phyloP scores from a whole-genome alignment of 2,329 filamentous ascomycete species.

The Fusarium mundagurra region DNA sequence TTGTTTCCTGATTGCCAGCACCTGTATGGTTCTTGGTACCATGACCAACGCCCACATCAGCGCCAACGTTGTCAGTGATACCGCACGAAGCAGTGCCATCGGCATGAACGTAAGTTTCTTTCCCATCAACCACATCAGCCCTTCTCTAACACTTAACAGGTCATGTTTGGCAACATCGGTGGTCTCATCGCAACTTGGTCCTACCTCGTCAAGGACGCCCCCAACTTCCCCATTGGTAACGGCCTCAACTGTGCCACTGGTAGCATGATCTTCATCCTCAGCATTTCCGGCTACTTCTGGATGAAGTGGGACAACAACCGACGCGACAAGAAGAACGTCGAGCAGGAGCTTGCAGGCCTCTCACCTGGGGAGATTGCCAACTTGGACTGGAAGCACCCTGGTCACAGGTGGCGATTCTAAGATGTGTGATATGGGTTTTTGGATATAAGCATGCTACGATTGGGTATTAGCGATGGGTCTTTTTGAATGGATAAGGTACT shows the following conservation, averaged over 20 bases:
- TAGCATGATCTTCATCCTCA: slow-evolving; percentile 63
- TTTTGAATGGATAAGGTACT: neutral
- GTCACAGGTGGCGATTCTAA: slow-evolving; percentile 65
- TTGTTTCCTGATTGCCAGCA: slow-evolving; percentile 69
- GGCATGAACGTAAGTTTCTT: slow-evolving; percentile 49
- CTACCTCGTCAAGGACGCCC: slow-evolving; percentile 70
- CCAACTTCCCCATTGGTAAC: slow-evolving; percentile 75
- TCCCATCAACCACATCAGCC: rapidly evolving
- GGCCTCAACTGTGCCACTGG: slow-evolving; percentile 68
- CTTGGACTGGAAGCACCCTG: slow-evolving; percentile 75
- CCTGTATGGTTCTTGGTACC: slow-evolving; percentile 69
- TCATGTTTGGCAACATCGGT: slow-evolving; percentile 59
- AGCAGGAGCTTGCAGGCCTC: slow-evolving; percentile 66
- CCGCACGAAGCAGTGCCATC: slow-evolving; percentile 69
- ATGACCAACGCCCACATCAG: slow-evolving; percentile 71
- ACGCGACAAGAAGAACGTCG: slow-evolving; percentile 64
- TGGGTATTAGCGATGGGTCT: slow-evolving; percentile 10
- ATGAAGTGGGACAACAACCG: slow-evolving; percentile 71
- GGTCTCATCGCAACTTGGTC: slow-evolving; percentile 73
- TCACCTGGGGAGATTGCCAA: slow-evolving; percentile 64
- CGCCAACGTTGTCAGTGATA: slow-evolving; percentile 73
- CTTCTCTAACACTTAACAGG: slow-evolving; percentile 20
- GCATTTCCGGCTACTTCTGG: slow-evolving; percentile 63
- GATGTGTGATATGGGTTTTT: neutral
- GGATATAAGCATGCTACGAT: neutral